Percentiles rank a stretch among this genome's conserved stretches.
phyloP scores from a whole-genome alignment of 768 basidiomycete species.

The Phlebiopsis flavidoalba region DNA sequence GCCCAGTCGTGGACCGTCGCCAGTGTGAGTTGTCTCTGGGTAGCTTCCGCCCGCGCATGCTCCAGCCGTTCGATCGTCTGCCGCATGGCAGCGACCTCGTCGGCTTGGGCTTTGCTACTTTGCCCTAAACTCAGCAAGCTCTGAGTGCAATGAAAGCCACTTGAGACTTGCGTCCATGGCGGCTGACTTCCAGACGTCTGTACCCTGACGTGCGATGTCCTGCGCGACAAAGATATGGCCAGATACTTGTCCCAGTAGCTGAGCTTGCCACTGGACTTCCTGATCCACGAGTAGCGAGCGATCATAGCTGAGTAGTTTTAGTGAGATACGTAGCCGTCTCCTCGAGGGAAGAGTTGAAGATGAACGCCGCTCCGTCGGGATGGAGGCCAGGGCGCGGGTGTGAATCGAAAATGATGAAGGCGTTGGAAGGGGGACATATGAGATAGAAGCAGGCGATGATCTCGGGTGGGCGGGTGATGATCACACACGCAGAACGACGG shows the following conservation, averaged over 20 bases:
- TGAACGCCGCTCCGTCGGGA: slow-evolving; percentile 54
- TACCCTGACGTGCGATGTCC: slow-evolving; percentile 9
- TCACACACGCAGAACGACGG: slow-evolving; percentile 31
- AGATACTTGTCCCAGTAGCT: slow-evolving; percentile 54
- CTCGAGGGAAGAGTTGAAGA: slow-evolving; percentile 42
- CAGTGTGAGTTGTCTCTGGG: no score
- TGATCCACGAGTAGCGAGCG: slow-evolving; percentile 34
- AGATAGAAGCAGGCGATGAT: slow-evolving; percentile 51
- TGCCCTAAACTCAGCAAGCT: slow-evolving; percentile 32
- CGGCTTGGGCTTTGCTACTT: background rate
- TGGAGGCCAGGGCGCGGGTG: slow-evolving; percentile 53
- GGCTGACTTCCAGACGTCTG: slow-evolving; percentile 25
- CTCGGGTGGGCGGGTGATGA: slow-evolving; percentile 70
- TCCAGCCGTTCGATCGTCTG: background rate
- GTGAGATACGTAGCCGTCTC: slow-evolving; percentile 39
- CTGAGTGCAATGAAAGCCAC: slow-evolving; percentile 37
- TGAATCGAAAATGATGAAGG: slow-evolving; percentile 64
- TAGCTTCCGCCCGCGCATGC: background rate
- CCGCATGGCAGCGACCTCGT: background rate
- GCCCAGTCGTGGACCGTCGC: no score
- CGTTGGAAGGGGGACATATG: slow-evolving; percentile 14
- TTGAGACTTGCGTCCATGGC: slow-evolving; percentile 46
- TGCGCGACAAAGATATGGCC: slow-evolving; percentile 47
- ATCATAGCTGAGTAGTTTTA: slow-evolving; percentile 47
- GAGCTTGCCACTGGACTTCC: slow-evolving; percentile 59